Evolutionary conservation across 1,139 yeast species (phyloP), one percentile per base, ranked within the genome.

Genomic region (Kurtzmaniella natalensis): DNA sequence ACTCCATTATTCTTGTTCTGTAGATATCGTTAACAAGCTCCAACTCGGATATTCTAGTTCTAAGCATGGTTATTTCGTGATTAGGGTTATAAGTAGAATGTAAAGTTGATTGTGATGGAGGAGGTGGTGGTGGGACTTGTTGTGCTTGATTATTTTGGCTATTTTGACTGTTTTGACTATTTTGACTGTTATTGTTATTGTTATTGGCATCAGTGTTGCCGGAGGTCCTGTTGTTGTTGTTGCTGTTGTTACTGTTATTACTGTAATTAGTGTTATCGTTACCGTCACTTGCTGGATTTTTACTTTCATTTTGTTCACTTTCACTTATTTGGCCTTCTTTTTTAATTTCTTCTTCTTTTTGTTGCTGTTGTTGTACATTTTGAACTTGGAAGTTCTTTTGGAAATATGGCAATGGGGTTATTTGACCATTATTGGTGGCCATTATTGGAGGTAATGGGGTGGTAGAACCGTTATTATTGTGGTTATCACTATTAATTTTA

Each of bases 11-110:
- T 46, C 95, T 74, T 4, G 92, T 76, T 45, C 86, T 73, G 62
- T 85, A 84, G 41, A 89, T 65, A 51, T 88, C 96, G 50, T 87
- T 88, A 26, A 89, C 95, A 30, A 89, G 67, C 55, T 89, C 96
- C 39, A 89, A 69, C 53, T 89, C 97, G n/a, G 86, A 77, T 16
- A 88, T 85, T 38, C 94, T 68, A 0, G 95, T 84, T 42, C 77
- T 75, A 40, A 87, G 63, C 29, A 68, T 63, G 14, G 77, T 76
- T 15, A 70, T 59, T 44, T 73, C 80, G 44, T 70, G 74, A 41
- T 40, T 44, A 37, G 39, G 40, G 33, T 37, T 36, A 33, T 39
- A 41, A 22, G 45, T 41, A 29, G 39, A 32, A 30, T 40, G 34
- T 11, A 24, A 11, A 10, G 10, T 16, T 4, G 5, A 14, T 18